Evolutionary conservation across 805 yeast species (phyloP), one percentile per base, ranked within the genome.

Genomic region (Teunomyces stri): DNA sequence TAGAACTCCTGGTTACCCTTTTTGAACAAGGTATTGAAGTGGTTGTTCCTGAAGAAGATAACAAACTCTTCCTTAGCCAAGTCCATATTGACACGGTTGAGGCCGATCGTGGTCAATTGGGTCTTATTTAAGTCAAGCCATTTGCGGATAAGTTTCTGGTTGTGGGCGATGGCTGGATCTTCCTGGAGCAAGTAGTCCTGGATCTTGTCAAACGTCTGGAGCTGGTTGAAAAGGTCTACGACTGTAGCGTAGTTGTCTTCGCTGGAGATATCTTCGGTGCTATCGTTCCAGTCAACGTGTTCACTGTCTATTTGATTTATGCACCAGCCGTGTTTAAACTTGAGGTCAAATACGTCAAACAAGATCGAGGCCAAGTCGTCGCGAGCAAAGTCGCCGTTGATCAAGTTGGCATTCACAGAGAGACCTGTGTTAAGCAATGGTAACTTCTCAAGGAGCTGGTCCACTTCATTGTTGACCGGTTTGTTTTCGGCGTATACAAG

Each of bases 31-130:
- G 97, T 89, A 52, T 79, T 79, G 65, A 88, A 92, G 63, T 90
- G 97, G 63, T 94, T 91, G 65, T 94, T 92, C 59, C 97, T 76
- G 70, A 91, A 94, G 51, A 92, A 78, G 0, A 92, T 81, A 1
- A 84, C 79, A 46, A 84, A 74, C 5, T 83, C 76, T 36, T 82
- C 82, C 12, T 76, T 74, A 1, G 64, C 59, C 22, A 88, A 60
- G 3, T 72, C 57, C 5, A 66, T 61, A 49, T 70, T 68, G 51
- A 87, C 61, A 44, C 68, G 68, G 0, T 60, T 47, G 11, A 87
- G 62, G 0, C 99, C 99, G 42, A 71, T 66, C 0, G 68, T 70
- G 0, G 98, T 89, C 57, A 91, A 67, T 59, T 92, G 97, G 0
- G 95, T 82, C 6, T 82, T 79, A 52, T 89, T 82, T 20, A 74